Evolutionary conservation across 2,329 filamentous ascomycete species (phyloP).

Genomic region (Arthroderma sp.): DNA sequence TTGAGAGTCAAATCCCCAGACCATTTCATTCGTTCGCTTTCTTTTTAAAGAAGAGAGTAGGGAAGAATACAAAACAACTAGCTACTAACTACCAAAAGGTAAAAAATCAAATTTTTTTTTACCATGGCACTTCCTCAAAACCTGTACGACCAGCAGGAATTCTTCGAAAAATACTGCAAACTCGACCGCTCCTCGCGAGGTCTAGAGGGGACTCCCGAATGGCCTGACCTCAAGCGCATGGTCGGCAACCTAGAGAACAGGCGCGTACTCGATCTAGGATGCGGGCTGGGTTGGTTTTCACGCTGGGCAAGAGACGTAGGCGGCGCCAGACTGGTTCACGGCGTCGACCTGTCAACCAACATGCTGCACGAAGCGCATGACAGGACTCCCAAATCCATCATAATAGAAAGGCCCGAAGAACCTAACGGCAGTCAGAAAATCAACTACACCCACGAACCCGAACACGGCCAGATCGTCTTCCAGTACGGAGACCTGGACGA

Average conservation of each 20-base stretch:
- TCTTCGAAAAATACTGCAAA: background rate
- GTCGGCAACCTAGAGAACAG: slow-evolving; percentile 2
- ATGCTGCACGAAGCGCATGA: slow-evolving; percentile 30
- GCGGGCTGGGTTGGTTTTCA: slow-evolving; percentile 36
- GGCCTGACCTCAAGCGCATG: background rate
- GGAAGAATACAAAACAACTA: no score
- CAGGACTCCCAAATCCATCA: slow-evolving; percentile 19
- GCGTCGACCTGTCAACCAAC: slow-evolving; percentile 32
- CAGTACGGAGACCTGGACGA: background rate
- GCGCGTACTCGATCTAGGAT: slow-evolving; percentile 33
- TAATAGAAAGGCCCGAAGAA: slow-evolving; percentile 17
- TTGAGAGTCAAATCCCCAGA: no score
- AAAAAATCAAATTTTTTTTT: no score
- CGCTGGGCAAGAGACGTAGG: slow-evolving; percentile 31
- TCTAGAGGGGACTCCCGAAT: background rate
- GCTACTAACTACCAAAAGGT: no score
- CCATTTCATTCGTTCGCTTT: no score
- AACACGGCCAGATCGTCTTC: background rate
- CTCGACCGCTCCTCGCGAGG: background rate
- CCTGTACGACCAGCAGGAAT: background rate
- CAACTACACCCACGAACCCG: background rate
- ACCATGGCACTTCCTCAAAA: background rate
- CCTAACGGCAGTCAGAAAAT: background rate
- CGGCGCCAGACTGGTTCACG: slow-evolving; percentile 21
- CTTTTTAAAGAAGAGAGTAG: no score